Conservation (phyloP, 768 basidiomycete species). For the Thelephora aurantiotincta region DNA sequence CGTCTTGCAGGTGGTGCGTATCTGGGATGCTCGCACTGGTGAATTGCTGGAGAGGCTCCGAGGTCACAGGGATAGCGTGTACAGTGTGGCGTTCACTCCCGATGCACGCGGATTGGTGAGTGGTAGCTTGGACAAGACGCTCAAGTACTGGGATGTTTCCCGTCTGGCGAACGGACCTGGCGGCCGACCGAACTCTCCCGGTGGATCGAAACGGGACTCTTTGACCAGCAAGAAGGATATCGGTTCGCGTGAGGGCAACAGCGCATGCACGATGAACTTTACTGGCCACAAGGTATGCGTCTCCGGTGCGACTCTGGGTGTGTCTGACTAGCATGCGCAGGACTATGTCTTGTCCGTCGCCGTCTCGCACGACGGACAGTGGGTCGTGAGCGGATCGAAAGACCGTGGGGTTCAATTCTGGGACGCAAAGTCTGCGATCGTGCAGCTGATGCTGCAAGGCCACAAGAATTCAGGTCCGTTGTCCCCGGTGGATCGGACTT, state of each 20-base stretch:
- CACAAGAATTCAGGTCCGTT: conserved; percentile 51
- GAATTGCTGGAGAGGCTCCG: conserved; percentile 39
- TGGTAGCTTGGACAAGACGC: conserved; percentile 61
- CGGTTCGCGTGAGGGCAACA: conserved; percentile 34
- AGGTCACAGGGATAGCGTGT: conserved; percentile 50
- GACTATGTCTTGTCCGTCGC: conserved; percentile 65
- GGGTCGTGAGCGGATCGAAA: conserved; percentile 93
- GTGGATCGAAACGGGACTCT: not conserved
- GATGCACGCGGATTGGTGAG: conserved; percentile 83
- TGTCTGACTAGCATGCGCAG: conserved; percentile 16
- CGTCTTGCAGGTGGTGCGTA: conserved; percentile 33
- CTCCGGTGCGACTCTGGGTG: not conserved
- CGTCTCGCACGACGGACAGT: conserved; percentile 83
- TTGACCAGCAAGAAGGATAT: conserved; percentile 10
- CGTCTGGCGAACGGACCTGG: conserved; percentile 1
- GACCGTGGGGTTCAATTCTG: conserved; percentile 95
- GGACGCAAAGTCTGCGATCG: conserved; percentile 63
- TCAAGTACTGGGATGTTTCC: conserved; percentile 46
- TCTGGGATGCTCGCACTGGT: conserved; percentile 57
- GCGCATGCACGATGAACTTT: conserved; percentile 68
- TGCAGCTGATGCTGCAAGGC: conserved; percentile 90
- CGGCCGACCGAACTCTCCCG: not conserved
- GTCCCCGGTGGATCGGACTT: not conserved
- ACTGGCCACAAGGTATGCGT: conserved; percentile 68
- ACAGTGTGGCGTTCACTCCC: conserved; percentile 77